Evolutionary conservation across 441 rosid genomes (phyloP).

Genomic region (Kokia cookei): DNA sequence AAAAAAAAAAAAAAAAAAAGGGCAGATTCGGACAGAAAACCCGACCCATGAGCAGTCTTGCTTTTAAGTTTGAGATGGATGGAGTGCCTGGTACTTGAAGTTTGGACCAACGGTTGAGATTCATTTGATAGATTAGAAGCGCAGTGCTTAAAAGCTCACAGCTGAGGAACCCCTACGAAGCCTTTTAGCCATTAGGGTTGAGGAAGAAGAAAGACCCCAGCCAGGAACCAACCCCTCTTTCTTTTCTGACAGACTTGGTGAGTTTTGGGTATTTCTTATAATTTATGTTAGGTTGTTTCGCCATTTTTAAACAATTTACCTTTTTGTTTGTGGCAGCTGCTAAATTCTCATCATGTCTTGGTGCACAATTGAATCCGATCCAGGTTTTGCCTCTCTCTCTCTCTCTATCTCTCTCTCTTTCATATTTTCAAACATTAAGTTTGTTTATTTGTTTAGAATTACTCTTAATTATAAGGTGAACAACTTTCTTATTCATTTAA

Average conservation of each 20-base stretch:
- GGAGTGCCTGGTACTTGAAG: too few relatives aligned
- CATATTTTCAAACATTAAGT: background rate
- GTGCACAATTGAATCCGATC: slow-evolving; percentile 99
- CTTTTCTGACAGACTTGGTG: background rate
- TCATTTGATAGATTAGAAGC: background rate
- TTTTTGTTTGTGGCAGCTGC: background rate
- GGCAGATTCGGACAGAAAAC: too few relatives aligned
- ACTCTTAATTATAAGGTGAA: background rate
- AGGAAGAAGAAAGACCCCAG: background rate
- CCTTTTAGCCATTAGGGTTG: background rate
- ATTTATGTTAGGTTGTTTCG: background rate
- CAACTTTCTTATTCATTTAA: too few relatives aligned
- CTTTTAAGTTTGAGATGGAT: too few relatives aligned
- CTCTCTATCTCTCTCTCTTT: background rate
- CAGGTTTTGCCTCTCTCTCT: slow-evolving; percentile 39
- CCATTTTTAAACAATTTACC: background rate
- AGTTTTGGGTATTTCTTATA: background rate
- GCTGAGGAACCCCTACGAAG: background rate
- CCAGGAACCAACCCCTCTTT: background rate
- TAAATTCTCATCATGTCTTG: slow-evolving; percentile 61
- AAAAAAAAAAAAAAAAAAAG: too few relatives aligned
- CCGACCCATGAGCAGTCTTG: too few relatives aligned
- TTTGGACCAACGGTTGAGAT: background rate
- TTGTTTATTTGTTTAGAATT: background rate
- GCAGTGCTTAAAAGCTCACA: background rate